Evolutionary conservation across 129 eudicot genomes (phyloP).

Genomic region (Gnaphalium uliginosum): DNA sequence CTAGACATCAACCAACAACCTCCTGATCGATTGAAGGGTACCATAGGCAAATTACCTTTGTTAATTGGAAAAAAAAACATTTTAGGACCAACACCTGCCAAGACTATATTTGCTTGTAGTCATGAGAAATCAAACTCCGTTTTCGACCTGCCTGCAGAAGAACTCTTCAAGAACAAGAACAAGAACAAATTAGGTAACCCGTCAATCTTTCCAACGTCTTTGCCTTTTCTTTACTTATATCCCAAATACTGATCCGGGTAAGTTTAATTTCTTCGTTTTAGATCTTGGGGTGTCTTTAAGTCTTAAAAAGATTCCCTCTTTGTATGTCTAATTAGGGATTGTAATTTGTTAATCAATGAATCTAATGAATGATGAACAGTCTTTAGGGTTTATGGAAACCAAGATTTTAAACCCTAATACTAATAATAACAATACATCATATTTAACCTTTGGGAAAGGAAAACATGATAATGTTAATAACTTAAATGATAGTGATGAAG

Average conservation of each 20-base stretch:
- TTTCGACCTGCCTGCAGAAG: neutral
- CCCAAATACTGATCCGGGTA: neutral
- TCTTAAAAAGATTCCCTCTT: no score
- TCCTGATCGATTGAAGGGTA: no score
- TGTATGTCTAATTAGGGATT: neutral
- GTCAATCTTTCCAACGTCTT: neutral
- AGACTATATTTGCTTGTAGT: no score
- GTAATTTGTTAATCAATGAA: constrained; percentile 19
- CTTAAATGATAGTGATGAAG: constrained; percentile 55
- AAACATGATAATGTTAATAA: constrained; percentile 26
- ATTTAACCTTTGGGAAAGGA: constrained; percentile 47
- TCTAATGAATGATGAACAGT: constrained; percentile 36
- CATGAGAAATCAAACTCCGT: no score
- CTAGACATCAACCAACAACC: no score
- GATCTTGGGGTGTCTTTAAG: neutral
- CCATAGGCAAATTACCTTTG: no score
- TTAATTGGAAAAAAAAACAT: no score
- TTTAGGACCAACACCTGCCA: no score
- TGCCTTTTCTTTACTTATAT: neutral
- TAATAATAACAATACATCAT: constrained; percentile 22
- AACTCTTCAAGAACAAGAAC: neutral
- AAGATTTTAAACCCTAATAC: constrained; percentile 36
- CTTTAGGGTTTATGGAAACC: constrained; percentile 44
- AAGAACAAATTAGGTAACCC: neutral
- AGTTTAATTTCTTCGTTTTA: neutral